phyloP scores from a whole-genome alignment of 2,329 filamentous ascomycete species.

The Aspergillus awamori region DNA sequence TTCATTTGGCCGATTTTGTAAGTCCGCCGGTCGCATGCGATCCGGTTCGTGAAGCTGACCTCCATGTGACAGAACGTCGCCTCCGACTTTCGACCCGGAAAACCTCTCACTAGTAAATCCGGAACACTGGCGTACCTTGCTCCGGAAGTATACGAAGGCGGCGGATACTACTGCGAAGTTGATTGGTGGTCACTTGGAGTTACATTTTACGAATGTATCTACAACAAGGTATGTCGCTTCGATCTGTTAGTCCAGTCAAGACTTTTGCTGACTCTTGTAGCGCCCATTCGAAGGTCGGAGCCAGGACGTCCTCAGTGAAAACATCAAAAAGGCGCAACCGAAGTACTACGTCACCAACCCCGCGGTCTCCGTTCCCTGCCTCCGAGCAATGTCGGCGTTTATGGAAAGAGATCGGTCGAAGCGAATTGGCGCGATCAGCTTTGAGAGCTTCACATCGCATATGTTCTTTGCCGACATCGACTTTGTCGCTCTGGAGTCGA shows the following conservation, averaged over 20 bases:
- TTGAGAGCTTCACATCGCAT: slow-evolving; percentile 81
- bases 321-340: slow-evolving; percentile 79
- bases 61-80: slow-evolving; percentile 75
- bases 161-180: slow-evolving; percentile 84
- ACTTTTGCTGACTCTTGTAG: slow-evolving; percentile 53
- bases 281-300: slow-evolving; percentile 90
- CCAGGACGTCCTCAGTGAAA: slow-evolving; percentile 75
- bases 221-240: slow-evolving; percentile 75
- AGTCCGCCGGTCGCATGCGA: slow-evolving; percentile 37
- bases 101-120: slow-evolving; percentile 88
- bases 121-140: slow-evolving; percentile 94
- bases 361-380: slow-evolving; percentile 81
- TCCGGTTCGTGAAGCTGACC: slow-evolving; percentile 14
- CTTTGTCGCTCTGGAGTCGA: slow-evolving; percentile 80
- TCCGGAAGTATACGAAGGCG: slow-evolving; percentile 90
- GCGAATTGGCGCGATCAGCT: slow-evolving; percentile 80
- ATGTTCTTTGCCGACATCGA: slow-evolving; percentile 87
- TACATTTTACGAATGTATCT: slow-evolving; percentile 99
- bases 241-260: background rate
- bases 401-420: slow-evolving; percentile 78
- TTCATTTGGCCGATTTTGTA: slow-evolving; percentile 97
- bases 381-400: slow-evolving; percentile 84
- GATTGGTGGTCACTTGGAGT: slow-evolving; percentile 99
- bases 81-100: slow-evolving; percentile 83
- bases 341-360: slow-evolving; percentile 92